Evolutionary conservation across 345 rosid genomes (phyloP).

Genomic region (Euphorbia tirucalli): DNA sequence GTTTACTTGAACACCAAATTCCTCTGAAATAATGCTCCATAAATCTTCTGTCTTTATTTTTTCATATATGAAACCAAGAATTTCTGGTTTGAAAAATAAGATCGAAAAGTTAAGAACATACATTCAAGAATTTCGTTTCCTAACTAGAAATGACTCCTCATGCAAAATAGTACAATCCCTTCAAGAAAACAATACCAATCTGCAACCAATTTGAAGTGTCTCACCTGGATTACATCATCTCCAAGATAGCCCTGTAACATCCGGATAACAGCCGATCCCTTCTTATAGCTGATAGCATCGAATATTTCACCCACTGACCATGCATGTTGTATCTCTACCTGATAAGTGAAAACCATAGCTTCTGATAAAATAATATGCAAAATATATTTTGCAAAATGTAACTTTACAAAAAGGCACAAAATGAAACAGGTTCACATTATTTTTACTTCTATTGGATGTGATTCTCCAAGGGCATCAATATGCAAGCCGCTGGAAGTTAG

Average conservation of each 20-base stretch:
- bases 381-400: background rate
- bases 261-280: conserved; percentile 42
- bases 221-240: conserved; percentile 37
- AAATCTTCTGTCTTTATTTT: conserved; percentile 37
- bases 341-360: background rate
- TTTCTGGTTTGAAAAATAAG: conserved; percentile 24
- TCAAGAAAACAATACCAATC: too few relatives aligned
- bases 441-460: conserved; percentile 46
- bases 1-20: conserved; percentile 29
- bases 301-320: conserved; percentile 32
- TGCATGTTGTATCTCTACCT: conserved; percentile 37
- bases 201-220: background rate
- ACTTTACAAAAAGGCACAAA: background rate
- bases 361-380: too few relatives aligned
- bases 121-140: background rate
- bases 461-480: conserved; percentile 30
- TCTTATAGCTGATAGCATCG: conserved; percentile 38
- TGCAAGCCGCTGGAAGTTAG: conserved; percentile 25
- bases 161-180: too few relatives aligned
- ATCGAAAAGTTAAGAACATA: background rate
- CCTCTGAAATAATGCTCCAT: conserved; percentile 36
- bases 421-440: background rate
- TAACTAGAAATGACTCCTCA: background rate
- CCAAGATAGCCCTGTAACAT: conserved; percentile 47
- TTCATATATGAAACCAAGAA: conserved; percentile 36